Percentiles rank a stretch among this genome's conserved stretches.
phyloP scores from a whole-genome alignment of 2,329 filamentous ascomycete genomes.

The Diaporthe destruens region DNA sequence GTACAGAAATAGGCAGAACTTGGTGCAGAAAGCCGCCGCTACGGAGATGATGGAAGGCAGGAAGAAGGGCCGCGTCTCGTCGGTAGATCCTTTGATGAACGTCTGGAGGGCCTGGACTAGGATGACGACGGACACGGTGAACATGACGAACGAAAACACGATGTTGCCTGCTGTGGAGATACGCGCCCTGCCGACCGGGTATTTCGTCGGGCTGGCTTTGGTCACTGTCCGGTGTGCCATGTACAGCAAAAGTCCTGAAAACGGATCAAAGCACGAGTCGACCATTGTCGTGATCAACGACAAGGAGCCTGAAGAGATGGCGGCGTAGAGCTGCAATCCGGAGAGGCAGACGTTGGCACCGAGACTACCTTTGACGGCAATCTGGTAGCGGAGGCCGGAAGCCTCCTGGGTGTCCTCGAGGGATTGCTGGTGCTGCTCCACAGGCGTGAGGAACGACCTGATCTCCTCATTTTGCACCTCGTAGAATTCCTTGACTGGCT shows the following conservation, averaged over 20 bases:
- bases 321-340: conserved; percentile 87
- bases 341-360: conserved; percentile 84
- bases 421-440: conserved; percentile 88
- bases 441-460: conserved; percentile 88
- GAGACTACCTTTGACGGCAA: conserved; percentile 76
- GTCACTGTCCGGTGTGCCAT: conserved; percentile 89
- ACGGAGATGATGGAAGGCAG: conserved; percentile 89
- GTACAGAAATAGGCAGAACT: conserved; percentile 86
- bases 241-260: conserved; percentile 89
- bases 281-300: conserved; percentile 98
- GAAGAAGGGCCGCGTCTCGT: conserved; percentile 75
- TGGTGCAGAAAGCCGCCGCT: conserved; percentile 83
- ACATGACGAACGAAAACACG: conserved; percentile 96
- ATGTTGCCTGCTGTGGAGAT: conserved; percentile 98
- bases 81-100: conserved; percentile 64
- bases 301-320: conserved; percentile 87
- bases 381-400: conserved; percentile 81
- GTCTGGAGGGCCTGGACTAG: conserved; percentile 87
- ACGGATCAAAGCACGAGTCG: conserved; percentile 91
- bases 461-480: conserved; percentile 92
- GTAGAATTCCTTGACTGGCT: conserved; percentile 81
- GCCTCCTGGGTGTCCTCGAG: conserved; percentile 84
- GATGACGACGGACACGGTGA: conserved; percentile 87
- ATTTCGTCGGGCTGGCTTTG: conserved; percentile 85
- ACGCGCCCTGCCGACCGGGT: conserved; percentile 91